A percentile compares a stretch with the other conserved stretches of the same genome.
These are phyloP conservation scores for Triticum timopheevii DNA, from an alignment of 176 grass and related monocot species.

Conservation along the genomic window DNA sequence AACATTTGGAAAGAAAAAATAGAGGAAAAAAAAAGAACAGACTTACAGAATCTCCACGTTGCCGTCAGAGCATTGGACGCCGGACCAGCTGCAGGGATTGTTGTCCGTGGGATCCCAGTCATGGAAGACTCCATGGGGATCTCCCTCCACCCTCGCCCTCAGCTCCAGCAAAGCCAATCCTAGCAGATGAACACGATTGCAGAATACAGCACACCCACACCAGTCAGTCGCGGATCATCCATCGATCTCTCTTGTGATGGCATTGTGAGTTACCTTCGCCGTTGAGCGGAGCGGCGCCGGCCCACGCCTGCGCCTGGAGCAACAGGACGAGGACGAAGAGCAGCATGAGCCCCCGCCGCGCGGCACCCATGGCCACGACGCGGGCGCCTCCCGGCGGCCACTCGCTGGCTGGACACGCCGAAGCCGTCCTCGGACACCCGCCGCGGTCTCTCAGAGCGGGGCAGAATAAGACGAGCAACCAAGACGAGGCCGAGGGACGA, in stretches of 20 bases:
- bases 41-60: slow-evolving; percentile 89
- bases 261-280: slow-evolving; percentile 28
- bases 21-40: background rate
- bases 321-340: slow-evolving; percentile 26
- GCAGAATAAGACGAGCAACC: background rate
- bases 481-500: background rate
- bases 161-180: slow-evolving; percentile 74
- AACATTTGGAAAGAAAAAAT: background rate
- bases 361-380: slow-evolving; percentile 33
- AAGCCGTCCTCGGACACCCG: background rate
- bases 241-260: background rate
- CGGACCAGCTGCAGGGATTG: slow-evolving; percentile 63
- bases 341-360: slow-evolving; percentile 12
- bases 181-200: background rate
- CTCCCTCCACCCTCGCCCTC: slow-evolving; percentile 61
- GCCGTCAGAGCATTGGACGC: slow-evolving; percentile 68
- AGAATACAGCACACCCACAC: background rate
- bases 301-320: slow-evolving; percentile 16
- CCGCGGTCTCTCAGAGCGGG: background rate
- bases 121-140: slow-evolving; percentile 66
- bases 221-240: background rate
- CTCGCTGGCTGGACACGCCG: background rate
- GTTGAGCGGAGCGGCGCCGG: slow-evolving; percentile 12
- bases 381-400: background rate
- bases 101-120: slow-evolving; percentile 67